Evolutionary conservation across 2,329 filamentous ascomycete genomes (phyloP).

Genomic region (Diaporthe destruens): DNA sequence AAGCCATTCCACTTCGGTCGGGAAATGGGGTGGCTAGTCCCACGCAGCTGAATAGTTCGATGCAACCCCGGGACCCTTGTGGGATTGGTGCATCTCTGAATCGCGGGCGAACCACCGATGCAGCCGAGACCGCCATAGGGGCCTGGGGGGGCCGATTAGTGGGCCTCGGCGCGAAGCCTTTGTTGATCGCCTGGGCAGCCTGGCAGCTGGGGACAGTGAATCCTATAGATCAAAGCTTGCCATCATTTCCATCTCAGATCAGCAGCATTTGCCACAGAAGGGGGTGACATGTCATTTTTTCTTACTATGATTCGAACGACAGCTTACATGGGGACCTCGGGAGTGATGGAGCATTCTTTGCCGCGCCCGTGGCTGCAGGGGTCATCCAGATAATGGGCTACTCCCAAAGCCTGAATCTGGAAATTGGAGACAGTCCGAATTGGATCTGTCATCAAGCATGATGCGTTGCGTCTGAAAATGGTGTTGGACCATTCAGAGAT

Average conservation of each 20-base stretch:
- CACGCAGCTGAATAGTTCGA: slow-evolving; percentile 22
- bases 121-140: slow-evolving; percentile 30
- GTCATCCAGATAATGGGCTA: neutral
- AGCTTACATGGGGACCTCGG: neutral
- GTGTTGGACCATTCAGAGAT: neutral
- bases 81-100: slow-evolving; percentile 24
- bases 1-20: slow-evolving; percentile 39
- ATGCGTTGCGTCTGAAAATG: neutral
- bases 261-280: neutral
- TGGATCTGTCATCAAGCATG: neutral
- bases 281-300: neutral
- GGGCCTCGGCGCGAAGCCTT: slow-evolving; percentile 24
- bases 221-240: slow-evolving; percentile 14
- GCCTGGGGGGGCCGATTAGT: slow-evolving; percentile 20
- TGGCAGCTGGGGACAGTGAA: neutral
- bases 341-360: neutral
- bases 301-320: neutral
- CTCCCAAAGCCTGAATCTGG: neutral
- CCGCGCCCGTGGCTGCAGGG: neutral
- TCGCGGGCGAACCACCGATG: slow-evolving; percentile 14
- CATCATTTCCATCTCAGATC: neutral
- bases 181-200: slow-evolving; percentile 7
- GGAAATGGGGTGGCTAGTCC: slow-evolving; percentile 26
- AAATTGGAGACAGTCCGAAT: neutral
- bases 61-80: slow-evolving; percentile 6